A percentile compares a stretch with the other conserved stretches of the same genome.
Conservation (phyloP, 257 asterid genomes). For the Solanum rostratum region DNA sequence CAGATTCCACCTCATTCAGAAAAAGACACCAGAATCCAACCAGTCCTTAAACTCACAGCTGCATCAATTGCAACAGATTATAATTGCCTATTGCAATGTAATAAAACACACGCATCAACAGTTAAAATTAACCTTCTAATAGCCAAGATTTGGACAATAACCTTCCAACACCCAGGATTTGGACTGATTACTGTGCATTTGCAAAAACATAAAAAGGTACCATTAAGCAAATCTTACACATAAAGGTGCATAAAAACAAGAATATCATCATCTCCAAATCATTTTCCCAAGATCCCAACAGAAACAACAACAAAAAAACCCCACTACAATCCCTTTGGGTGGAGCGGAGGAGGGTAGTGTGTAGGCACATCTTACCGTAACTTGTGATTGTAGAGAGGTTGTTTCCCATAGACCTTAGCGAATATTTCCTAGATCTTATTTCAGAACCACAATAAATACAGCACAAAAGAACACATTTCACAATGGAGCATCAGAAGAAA, state of each 20-base stretch:
- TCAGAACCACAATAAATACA: neutral
- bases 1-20: neutral
- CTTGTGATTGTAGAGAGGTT: neutral
- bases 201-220: neutral
- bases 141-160: neutral
- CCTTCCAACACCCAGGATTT: neutral
- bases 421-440: neutral
- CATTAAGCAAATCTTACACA: neutral
- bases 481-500: neutral
- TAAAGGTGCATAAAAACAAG: neutral
- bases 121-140: neutral
- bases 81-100: neutral
- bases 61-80: neutral
- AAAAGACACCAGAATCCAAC: neutral
- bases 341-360: neutral
- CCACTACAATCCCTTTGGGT: neutral
- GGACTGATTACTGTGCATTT: neutral
- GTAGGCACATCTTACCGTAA: neutral
- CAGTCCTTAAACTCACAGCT: neutral
- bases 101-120: neutral
- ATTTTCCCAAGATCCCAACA: neutral
- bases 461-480: neutral
- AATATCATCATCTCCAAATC: neutral
- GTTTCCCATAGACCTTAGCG: neutral
- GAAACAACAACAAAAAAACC: neutral